Percentiles rank a stretch among this genome's conserved stretches.
Evolutionary conservation across 805 yeast genomes (phyloP).

Genomic region (Yamadazyma laniorum): DNA sequence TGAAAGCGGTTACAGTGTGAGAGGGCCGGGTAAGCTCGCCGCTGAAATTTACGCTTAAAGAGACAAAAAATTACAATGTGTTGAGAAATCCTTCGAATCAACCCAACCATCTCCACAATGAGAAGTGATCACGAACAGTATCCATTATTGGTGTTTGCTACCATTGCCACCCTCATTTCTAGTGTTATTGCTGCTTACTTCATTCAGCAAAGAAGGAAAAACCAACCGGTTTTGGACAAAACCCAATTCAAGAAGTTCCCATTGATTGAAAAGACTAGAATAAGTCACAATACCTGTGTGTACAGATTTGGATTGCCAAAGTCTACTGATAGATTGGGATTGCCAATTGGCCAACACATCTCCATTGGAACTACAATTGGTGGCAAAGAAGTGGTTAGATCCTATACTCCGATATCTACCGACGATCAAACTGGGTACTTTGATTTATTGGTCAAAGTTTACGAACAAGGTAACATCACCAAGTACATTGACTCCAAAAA

Average conservation of each 20-base stretch:
- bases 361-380: slow-evolving; percentile 71
- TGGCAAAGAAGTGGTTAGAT: slow-evolving; percentile 78
- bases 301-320: slow-evolving; percentile 83
- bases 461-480: slow-evolving; percentile 83
- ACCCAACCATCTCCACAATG: background rate
- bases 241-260: slow-evolving; percentile 77
- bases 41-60: background rate
- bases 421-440: slow-evolving; percentile 79
- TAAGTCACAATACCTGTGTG: slow-evolving; percentile 78
- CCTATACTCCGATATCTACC: slow-evolving; percentile 86
- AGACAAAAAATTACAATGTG: background rate
- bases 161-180: slow-evolving; percentile 37
- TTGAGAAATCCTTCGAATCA: no score
- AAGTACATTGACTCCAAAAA: slow-evolving; percentile 66
- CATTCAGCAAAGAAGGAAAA: slow-evolving; percentile 32
- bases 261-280: slow-evolving; percentile 67
- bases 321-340: slow-evolving; percentile 70
- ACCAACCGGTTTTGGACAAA: slow-evolving; percentile 56
- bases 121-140: slow-evolving; percentile 28
- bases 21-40: slow-evolving; percentile 5
- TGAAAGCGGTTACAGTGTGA: no score
- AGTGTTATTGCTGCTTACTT: slow-evolving; percentile 34
- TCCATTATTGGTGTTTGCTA: slow-evolving; percentile 39
- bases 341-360: slow-evolving; percentile 94
- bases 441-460: slow-evolving; percentile 82